Conservation (phyloP, 2,329 filamentous ascomycete genomes). For the Calonectria naviculata region DNA sequence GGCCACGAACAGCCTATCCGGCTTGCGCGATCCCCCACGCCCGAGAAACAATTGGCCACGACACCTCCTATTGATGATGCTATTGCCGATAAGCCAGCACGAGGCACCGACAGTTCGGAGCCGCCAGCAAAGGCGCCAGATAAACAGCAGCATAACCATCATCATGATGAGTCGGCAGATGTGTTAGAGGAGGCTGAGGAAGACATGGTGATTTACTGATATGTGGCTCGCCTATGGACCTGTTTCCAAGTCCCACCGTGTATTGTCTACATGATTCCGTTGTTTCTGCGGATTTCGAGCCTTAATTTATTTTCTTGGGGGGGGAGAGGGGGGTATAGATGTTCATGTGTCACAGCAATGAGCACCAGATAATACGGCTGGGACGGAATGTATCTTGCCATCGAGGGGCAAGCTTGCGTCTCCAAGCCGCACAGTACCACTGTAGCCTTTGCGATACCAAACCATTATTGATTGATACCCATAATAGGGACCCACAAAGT, state of each 20-base stretch:
- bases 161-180: slow-evolving; percentile 78
- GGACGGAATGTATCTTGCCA: background rate
- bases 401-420: background rate
- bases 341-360: background rate
- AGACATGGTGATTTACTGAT: slow-evolving; percentile 90
- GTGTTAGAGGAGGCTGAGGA: slow-evolving; percentile 87
- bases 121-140: slow-evolving; percentile 17
- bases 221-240: background rate
- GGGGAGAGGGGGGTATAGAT: background rate
- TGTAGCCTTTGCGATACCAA: slow-evolving; percentile 13
- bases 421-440: background rate
- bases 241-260: background rate
- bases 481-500: slow-evolving; percentile 6
- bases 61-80: slow-evolving; percentile 19
- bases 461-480: slow-evolving; percentile 12
- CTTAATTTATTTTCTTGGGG: background rate
- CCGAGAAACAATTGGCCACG: slow-evolving; percentile 28
- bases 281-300: background rate
- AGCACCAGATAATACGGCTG: background rate
- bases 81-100: slow-evolving; percentile 14
- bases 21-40: slow-evolving; percentile 6
- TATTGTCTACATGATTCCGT: background rate
- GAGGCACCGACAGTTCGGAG: slow-evolving; percentile 16
- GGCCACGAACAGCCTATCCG: slow-evolving; percentile 32
- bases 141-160: slow-evolving; percentile 45